A percentile compares a stretch with the other conserved stretches of the same genome.
Conservation (phyloP, 192 early-diverging fungal genomes). For the Rhizoclosmatium globosum region DNA sequence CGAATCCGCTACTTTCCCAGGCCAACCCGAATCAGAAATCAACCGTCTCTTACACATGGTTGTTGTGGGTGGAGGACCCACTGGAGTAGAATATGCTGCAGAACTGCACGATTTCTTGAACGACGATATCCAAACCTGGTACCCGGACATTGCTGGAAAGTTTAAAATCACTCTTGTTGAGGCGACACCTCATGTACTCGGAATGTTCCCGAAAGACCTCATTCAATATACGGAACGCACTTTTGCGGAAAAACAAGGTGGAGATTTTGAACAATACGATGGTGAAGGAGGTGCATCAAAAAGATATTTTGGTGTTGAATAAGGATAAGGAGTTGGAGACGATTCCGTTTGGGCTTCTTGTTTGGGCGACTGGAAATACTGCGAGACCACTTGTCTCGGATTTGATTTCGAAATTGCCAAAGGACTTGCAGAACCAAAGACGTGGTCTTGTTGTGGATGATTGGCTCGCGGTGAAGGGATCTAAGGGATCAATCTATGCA, state of each 20-base stretch:
- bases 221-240: slow-evolving; percentile 84
- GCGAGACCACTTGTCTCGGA: slow-evolving; percentile 70
- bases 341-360: slow-evolving; percentile 80
- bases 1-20: slow-evolving; percentile 72
- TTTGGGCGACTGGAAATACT: slow-evolving; percentile 92
- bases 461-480: slow-evolving; percentile 70
- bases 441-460: slow-evolving; percentile 81
- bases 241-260: slow-evolving; percentile 80
- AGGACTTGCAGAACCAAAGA: slow-evolving; percentile 66
- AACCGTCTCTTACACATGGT: slow-evolving; percentile 78
- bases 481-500: slow-evolving; percentile 65
- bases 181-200: slow-evolving; percentile 71
- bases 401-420: slow-evolving; percentile 68
- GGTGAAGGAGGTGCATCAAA: slow-evolving; percentile 80
- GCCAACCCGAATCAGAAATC: slow-evolving; percentile 75
- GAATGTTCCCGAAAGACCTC: slow-evolving; percentile 78
- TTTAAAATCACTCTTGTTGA: slow-evolving; percentile 83
- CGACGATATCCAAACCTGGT: slow-evolving; percentile 73
- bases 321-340: slow-evolving; percentile 64
- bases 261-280: slow-evolving; percentile 77
- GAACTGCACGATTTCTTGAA: slow-evolving; percentile 84
- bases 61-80: slow-evolving; percentile 55
- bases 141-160: slow-evolving; percentile 79
- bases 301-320: slow-evolving; percentile 74
- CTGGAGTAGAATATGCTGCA: slow-evolving; percentile 77